A percentile compares a stretch with the other conserved stretches of the same genome.
phyloP scores from a whole-genome alignment of 495 filamentous ascomycete genomes.

The Neurospora tetrasperma region DNA sequence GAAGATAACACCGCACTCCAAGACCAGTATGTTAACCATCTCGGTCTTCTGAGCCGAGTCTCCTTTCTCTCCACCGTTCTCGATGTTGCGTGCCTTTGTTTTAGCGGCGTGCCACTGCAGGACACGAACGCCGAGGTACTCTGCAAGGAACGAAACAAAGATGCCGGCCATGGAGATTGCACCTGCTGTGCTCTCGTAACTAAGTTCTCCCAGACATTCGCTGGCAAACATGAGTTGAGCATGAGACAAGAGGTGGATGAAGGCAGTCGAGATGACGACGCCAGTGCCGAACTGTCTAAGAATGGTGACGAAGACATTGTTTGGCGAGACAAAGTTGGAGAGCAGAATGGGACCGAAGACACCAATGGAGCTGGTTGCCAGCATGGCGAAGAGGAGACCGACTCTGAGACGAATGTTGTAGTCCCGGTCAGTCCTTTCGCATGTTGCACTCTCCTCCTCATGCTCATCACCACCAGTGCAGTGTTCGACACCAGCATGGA shows the following conservation, averaged over 20 bases:
- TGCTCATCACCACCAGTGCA: slow-evolving; percentile 33
- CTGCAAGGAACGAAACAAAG: slow-evolving; percentile 51
- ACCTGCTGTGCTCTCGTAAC: slow-evolving; percentile 50
- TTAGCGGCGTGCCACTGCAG: slow-evolving; percentile 28
- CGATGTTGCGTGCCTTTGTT: neutral
- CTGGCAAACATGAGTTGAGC: slow-evolving; percentile 53
- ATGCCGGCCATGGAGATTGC: slow-evolving; percentile 57
- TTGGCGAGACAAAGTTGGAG: slow-evolving; percentile 17
- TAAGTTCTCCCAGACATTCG: slow-evolving; percentile 49
- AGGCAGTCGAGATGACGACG: slow-evolving; percentile 60
- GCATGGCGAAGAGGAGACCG: slow-evolving; percentile 47
- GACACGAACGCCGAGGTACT: slow-evolving; percentile 46
- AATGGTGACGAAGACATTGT: slow-evolving; percentile 33
- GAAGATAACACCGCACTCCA: slow-evolving; percentile 64
- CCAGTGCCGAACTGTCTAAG: slow-evolving; percentile 68
- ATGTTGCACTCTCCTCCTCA: slow-evolving; percentile 25
- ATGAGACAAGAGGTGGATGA: slow-evolving; percentile 59
- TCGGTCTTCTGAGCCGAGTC: slow-evolving; percentile 11
- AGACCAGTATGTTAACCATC: slow-evolving; percentile 49
- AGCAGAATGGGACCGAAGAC: slow-evolving; percentile 38
- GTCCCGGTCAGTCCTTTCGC: slow-evolving; percentile 34
- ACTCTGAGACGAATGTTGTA: slow-evolving; percentile 53
- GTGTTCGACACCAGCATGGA: slow-evolving; percentile 56
- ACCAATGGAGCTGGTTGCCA: slow-evolving; percentile 22
- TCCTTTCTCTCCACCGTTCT: neutral